Percentiles rank a stretch among this genome's conserved stretches.
Conservation (phyloP, 257 asterid genomes). For the Fraxinus quadrangulata region DNA sequence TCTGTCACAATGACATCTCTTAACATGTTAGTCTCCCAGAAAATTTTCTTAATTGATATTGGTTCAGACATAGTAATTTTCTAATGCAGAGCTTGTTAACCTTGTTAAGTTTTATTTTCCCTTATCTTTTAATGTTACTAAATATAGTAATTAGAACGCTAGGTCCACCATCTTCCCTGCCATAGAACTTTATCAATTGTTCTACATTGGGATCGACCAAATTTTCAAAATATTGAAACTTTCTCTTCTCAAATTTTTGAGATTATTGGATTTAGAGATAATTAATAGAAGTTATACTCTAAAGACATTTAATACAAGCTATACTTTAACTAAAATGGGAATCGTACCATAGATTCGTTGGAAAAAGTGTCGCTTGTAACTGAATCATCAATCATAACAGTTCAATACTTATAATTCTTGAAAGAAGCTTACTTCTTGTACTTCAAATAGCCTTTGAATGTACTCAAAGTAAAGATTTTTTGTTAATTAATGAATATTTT, state of each 20-base stretch:
- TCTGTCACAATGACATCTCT: neutral
- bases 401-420: too few species aligned
- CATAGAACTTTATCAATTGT: neutral
- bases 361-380: neutral
- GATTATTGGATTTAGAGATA: neutral
- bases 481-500: too few species aligned
- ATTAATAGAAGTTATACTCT: neutral
- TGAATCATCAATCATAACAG: neutral
- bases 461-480: too few species aligned
- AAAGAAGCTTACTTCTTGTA: too few species aligned
- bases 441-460: too few species aligned
- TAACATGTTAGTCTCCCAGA: neutral
- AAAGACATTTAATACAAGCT: neutral
- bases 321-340: neutral
- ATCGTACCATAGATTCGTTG: neutral
- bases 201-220: neutral
- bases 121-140: neutral
- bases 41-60: neutral
- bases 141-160: neutral
- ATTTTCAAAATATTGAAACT: neutral
- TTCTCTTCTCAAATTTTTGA: neutral
- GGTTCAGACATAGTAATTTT: neutral
- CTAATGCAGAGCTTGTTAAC: neutral
- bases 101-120: neutral
- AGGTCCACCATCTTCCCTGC: neutral